Base-by-base conservation (phyloP, 257 asterid genomes). In the Coffea eugenioides region DNA sequence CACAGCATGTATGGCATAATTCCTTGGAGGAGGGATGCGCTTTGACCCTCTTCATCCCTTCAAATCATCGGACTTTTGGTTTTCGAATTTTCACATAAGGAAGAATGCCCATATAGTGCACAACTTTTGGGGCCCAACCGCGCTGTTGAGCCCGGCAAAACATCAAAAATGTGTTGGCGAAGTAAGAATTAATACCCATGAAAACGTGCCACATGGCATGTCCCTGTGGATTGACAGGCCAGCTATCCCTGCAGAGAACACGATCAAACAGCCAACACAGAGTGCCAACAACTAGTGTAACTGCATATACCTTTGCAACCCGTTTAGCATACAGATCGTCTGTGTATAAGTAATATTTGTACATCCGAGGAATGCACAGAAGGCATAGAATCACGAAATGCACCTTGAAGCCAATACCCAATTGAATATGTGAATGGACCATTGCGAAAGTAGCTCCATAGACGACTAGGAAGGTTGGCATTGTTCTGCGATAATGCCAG, bases 401-500 rank as follows among this genome's bases (percentile, higher is more conserved):
- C 39, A 82, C 81, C 81, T 77, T 82, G 54, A 82, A 77, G 73
- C 84, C 79, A 71, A 82, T 82, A 41, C 79, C 80, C 68, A 77
- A 77, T n/a, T 71, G 78, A 25, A 82, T 34, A 48, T 25, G 70
- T 3, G 68, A 82, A 69, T 77, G 81, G 51, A 41, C 43, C 3
- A 77, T 67, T 15, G 81, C 84, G 11, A 82, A 82, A 62, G 71
- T 31, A 62, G 77, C 75, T 31, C 84, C 84, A 49, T 82, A 82
- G 66, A 82, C 79, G 78, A 82, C 73, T 27, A 82, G 73, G 64
- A 81, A 77, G 6, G 81, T 82, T 2, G 84, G 84, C 81, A 82
- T 82, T 76, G 81, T 77, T 71, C 74, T 82, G 70, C 23, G 84
- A 20, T 82, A 82, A 68, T 82, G 84, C 84, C 81, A 82, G 23